Base-by-base conservation (phyloP, 192 early-diverging fungal genomes). In the Backusella tuberculispora region DNA sequence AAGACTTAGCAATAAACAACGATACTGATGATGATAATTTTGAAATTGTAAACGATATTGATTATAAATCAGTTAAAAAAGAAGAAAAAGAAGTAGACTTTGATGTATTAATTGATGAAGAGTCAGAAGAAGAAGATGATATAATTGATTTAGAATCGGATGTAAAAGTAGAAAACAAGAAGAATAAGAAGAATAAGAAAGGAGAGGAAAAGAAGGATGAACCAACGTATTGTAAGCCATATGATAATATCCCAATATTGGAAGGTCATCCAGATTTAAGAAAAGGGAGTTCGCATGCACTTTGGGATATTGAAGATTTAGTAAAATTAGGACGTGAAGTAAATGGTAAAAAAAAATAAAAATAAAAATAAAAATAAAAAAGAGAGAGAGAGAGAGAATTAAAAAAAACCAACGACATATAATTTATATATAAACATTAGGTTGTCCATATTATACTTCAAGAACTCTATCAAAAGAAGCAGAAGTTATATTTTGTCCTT, bases 221-320 rank as follows among this genome's bases (percentile, higher is more conserved):
- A 29, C 29, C 74, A 80, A 44, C 50, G 66, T 82, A 26, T 17
- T 78, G 26, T 85, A 84, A 38, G 46, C 68, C 2, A 38, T 64
- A 19, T 50, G 53, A 63, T 34, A 71, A 73, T 7, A 45, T 63
- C 13, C 24, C 50, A 9, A 63, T 50, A 12, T 17, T 83, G 10
- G 40, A 66, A 5, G 43, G 40, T 6, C 77, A 77, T 56, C 63
- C 72, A 4, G 40, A 34, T 24, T 26, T 76, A 34, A 50, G 0
- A 46, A 66, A 4, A 19, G 13, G 13, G 5, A 45, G 8, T 0
- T 9, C 19, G 9, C 53, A 48, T 56, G 53, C 5, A 66, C 42
- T 90, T 72, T 89, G 87, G 87, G 88, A 90, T 48, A 78, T 90
- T 9, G 89, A 90, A 67, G 89, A 90, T 60, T 63, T 90, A 17